Base-by-base conservation (phyloP, 768 basidiomycete species). In the Rhodotorula kratochvilovae region DNA sequence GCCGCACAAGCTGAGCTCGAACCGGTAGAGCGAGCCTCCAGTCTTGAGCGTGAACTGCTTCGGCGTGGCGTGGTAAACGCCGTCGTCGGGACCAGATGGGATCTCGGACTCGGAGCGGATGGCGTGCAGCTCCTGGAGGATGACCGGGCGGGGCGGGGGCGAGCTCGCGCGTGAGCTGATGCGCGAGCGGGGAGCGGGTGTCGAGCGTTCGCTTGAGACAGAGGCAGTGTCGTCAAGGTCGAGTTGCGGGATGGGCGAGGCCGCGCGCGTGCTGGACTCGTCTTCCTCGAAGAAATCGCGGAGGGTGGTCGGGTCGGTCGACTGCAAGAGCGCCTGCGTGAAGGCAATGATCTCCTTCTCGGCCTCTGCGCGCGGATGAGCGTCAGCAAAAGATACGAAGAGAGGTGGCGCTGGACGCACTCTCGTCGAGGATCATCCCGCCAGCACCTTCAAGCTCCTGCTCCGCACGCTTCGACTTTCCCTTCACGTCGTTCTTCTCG, bases 1-100 rank as follows among this genome's bases (percentile, higher is more conserved):
- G 5, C 82, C 81, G 29, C 89, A 84, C 53, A 91, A 72, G 74
- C 90, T 88, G 69, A 94, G 80, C 79, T 93, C 88, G 74, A 92
- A 74, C 11, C 68, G 64, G 51, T 71, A 63, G n/a, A 61, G 39
- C 35, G 61, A 53, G 11, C 70, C 67, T 3, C 69, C 70, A 10
- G 67, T 66, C 56, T 58, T 65, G 13, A 74, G 65, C 35, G 68
- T 61, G 60, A 74, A 74, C 55, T 68, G 73, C 42, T 35, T 67
- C 53, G 73, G 66, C 15, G 45, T 61, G 12, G 64, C 73, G 15
- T 70, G 64, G 36, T 61, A 70, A 19, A 74, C 70, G 2, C 73
- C 70, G 23, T 74, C 73, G 29, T 63, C 61, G 11, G 69, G 63
- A 15, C 29, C 23, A 6, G 66, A 43, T 0, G 66, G 60, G 8